phyloP scores from a whole-genome alignment of 768 basidiomycete species.

The Suillus cothurnatus region DNA sequence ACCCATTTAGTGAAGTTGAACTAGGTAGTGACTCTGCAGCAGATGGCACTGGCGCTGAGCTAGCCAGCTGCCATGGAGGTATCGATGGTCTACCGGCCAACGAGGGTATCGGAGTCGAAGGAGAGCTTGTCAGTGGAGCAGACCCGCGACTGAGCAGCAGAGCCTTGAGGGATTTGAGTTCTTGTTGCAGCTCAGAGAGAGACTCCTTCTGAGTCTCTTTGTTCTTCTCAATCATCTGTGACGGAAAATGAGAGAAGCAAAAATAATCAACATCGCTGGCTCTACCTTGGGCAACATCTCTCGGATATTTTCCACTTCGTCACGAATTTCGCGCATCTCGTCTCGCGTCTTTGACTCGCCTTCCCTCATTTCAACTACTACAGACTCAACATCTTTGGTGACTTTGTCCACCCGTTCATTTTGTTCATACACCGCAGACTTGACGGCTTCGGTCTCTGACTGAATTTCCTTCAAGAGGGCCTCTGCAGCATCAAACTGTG shows the following conservation, averaged over 20 bases:
- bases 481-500: slow-evolving; percentile 90
- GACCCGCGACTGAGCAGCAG: slow-evolving; percentile 78
- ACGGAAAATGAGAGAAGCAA: slow-evolving; percentile 6
- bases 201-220: slow-evolving; percentile 84
- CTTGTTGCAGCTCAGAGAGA: slow-evolving; percentile 85
- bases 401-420: slow-evolving; percentile 70
- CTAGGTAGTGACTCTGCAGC: slow-evolving; percentile 19
- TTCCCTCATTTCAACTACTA: slow-evolving; percentile 74
- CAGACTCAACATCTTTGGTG: slow-evolving; percentile 70
- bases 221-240: slow-evolving; percentile 92
- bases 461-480: slow-evolving; percentile 81
- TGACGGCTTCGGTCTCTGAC: slow-evolving; percentile 71
- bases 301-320: slow-evolving; percentile 86
- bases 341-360: slow-evolving; percentile 79
- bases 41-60: slow-evolving; percentile 28
- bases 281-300: slow-evolving; percentile 92
- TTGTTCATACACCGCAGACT: slow-evolving; percentile 75
- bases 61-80: slow-evolving; percentile 88
- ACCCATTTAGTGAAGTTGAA: slow-evolving; percentile 17
- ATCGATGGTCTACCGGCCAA: slow-evolving; percentile 69
- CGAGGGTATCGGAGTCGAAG: slow-evolving; percentile 52
- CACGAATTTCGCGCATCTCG: slow-evolving; percentile 89
- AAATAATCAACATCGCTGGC: slow-evolving; percentile 13
- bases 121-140: slow-evolving; percentile 43
- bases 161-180: slow-evolving; percentile 92